Evolutionary conservation across 768 basidiomycete genomes (phyloP), one percentile per base, ranked within the genome.

Genomic region (Trametes punicea): DNA sequence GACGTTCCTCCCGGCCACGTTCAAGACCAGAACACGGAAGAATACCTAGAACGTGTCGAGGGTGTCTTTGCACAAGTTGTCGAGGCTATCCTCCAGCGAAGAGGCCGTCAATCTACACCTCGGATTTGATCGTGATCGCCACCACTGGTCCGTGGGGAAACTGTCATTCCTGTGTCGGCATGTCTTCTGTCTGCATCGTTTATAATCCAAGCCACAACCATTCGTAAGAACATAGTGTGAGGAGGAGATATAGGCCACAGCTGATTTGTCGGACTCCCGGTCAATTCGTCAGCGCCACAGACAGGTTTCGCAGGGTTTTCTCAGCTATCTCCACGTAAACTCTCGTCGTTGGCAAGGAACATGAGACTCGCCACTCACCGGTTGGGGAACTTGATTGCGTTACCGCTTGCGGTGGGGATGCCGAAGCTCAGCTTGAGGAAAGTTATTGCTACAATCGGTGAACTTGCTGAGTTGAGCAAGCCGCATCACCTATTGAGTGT

Each of bases 1-100:
- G 89, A 91, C 57, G 82, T 94, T 1, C 80, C 83, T 0, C 68
- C 77, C 30, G 90, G 90, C 4, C 87, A 82, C 56, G 85, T 85
- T 79, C 78, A 74, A 53, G 91, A 95, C 59, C 77, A 81, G 42
- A 95, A 95, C 64, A 77, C 79, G 0, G 73, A 79, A 0, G 81
- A 79, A 15, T 83, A 88, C 62, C 62, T 90, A 15, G 54, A 61
- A 7, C 62, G 65, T 9, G 66, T 89, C 2, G 75, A 81, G 62
- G 46, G 59, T 10, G 44, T 52, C 3, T 69, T 71, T 25, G 59
- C 49, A 7, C 47, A 44, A 13, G 46, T 65, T 2, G 58, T 61
- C 1, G 57, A 60, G 30, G 45, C 46, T 5, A 60, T 71, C 26
- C 33, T 21, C 10, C 34, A 55, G 3, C 21, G 52, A 25, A 39